Evolutionary conservation across 2,329 filamentous ascomycete species (phyloP).

Genomic region (Blastomyces gilchristii): DNA sequence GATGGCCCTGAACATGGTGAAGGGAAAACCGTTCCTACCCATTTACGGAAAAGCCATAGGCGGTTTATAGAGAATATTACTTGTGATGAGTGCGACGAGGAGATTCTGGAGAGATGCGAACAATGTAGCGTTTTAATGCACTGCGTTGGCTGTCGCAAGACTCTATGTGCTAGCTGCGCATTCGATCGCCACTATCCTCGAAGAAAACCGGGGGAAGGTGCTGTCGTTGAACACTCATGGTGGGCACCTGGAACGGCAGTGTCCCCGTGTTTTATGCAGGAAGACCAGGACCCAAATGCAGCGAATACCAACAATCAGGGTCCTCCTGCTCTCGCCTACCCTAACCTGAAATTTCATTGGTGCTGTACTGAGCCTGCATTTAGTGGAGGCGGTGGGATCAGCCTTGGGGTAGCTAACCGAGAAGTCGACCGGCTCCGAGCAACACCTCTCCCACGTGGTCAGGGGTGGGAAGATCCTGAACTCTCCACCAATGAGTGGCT

Average conservation of each 20-base stretch:
- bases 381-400: constrained; percentile 50
- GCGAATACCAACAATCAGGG: constrained; percentile 20
- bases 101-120: constrained; percentile 48
- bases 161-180: constrained; percentile 50
- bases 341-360: constrained; percentile 48
- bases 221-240: constrained; percentile 40
- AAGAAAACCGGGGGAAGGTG: constrained; percentile 24
- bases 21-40: constrained; percentile 45
- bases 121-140: constrained; percentile 53
- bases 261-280: constrained; percentile 50
- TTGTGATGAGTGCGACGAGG: constrained; percentile 45
- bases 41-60: constrained; percentile 44
- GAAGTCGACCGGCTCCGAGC: constrained; percentile 48
- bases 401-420: constrained; percentile 43
- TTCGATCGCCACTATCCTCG: constrained; percentile 44
- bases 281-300: constrained; percentile 29
- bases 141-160: constrained; percentile 51
- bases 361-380: constrained; percentile 52
- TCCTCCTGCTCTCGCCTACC: constrained; percentile 31
- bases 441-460: constrained; percentile 45
- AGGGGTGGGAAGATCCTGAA: constrained; percentile 48
- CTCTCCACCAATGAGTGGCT: constrained; percentile 36
- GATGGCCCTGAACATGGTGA: constrained; percentile 37
- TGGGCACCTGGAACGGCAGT: constrained; percentile 48
- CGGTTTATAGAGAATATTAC: constrained; percentile 44